A percentile compares a stretch with the other conserved stretches of the same genome.
These are phyloP conservation scores for Tetracladium marchalianum DNA, from an alignment of 495 filamentous ascomycete genomes.

Conservation along the genomic window DNA sequence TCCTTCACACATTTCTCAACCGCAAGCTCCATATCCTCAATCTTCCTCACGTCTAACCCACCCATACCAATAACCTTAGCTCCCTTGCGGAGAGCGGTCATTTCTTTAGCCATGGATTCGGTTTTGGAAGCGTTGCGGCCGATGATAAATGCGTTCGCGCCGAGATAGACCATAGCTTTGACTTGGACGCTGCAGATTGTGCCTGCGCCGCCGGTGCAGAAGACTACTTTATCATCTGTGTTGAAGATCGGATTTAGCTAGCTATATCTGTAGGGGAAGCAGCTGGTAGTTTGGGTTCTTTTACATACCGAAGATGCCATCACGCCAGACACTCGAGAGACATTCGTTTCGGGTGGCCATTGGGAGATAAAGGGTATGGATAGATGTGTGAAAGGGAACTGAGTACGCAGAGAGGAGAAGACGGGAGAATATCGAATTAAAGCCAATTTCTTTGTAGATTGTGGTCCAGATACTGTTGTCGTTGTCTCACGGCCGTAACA, in stretches of 20 bases:
- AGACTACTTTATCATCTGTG: conserved; percentile 76
- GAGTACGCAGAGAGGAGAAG: background rate
- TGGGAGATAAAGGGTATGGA: background rate
- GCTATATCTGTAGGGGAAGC: background rate
- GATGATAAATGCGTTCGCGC: conserved; percentile 87
- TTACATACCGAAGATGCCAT: conserved; percentile 67
- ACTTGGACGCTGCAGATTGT: conserved; percentile 93
- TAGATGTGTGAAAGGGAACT: background rate
- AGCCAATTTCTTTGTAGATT: too few relatives aligned
- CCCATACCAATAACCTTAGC: conserved; percentile 81
- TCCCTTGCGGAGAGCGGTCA: conserved; percentile 65
- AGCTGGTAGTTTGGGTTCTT: background rate
- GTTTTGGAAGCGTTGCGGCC: conserved; percentile 90
- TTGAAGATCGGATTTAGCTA: conserved; percentile 1
- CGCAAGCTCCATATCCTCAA: conserved; percentile 46
- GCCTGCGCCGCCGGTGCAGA: conserved; percentile 91
- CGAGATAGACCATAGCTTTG: conserved; percentile 78
- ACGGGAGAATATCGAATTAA: background rate
- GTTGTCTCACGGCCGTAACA: background rate
- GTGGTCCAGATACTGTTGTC: background rate
- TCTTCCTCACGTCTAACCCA: conserved; percentile 65
- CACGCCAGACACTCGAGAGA: conserved; percentile 70
- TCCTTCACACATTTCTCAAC: conserved; percentile 71
- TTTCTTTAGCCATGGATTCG: conserved; percentile 64
- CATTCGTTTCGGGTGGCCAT: conserved; percentile 39